Percentiles rank a stretch among this genome's conserved stretches.
phyloP scores from a whole-genome alignment of 73 alveolate species.

The Uronychia binucleata region DNA sequence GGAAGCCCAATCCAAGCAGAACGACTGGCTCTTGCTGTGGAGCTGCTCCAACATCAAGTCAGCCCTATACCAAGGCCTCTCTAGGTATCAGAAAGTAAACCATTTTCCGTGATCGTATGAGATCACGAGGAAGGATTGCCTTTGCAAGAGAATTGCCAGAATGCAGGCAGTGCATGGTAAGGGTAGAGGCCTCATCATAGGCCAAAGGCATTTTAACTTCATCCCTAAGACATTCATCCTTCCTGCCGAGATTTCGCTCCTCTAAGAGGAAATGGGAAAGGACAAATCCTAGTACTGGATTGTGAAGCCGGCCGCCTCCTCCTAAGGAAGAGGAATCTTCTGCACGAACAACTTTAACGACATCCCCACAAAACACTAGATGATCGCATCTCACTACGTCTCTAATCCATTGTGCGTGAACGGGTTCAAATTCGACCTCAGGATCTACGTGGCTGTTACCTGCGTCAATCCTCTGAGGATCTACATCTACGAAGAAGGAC shows the following conservation, averaged over 20 bases:
- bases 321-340: constrained; percentile 81
- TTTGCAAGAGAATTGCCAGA: constrained; percentile 67
- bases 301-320: constrained; percentile 67
- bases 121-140: constrained; percentile 77
- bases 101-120: constrained; percentile 80
- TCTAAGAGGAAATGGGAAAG: constrained; percentile 60
- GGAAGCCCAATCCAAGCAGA: constrained; percentile 26
- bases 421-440: constrained; percentile 89
- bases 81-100: constrained; percentile 58
- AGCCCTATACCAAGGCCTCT: constrained; percentile 21
- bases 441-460: constrained; percentile 90
- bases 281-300: constrained; percentile 69
- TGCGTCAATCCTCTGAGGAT: constrained; percentile 90
- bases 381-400: constrained; percentile 76
- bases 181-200: too few relatives aligned
- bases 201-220: constrained; percentile 68
- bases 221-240: constrained; percentile 64
- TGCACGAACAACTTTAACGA: constrained; percentile 56
- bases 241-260: constrained; percentile 63
- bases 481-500: constrained; percentile 91
- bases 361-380: constrained; percentile 47
- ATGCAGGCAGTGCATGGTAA: constrained; percentile 60
- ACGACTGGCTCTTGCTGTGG: constrained; percentile 57
- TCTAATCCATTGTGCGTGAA: constrained; percentile 86
- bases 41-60: constrained; percentile 41